These are phyloP conservation scores for Calonectria ilicicola DNA, from an alignment of 2,329 filamentous ascomycete genomes.

Conservation along the genomic window DNA sequence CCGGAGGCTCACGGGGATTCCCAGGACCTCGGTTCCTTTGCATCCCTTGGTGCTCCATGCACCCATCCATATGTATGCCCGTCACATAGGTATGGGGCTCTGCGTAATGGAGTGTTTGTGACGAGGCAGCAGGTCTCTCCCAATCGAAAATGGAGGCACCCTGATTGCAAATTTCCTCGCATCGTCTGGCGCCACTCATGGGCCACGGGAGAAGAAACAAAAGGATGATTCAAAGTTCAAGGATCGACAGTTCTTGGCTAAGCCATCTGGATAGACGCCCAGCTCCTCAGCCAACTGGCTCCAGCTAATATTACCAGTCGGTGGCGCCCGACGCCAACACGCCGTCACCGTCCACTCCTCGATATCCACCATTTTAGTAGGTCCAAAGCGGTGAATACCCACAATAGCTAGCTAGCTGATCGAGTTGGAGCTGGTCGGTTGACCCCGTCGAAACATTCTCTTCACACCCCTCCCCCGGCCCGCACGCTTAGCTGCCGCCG, in stretches of 20 bases:
- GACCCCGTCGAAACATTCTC: constrained; percentile 36
- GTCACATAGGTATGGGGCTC: constrained; percentile 9
- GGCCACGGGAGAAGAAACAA: constrained; percentile 24
- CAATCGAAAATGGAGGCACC: constrained; percentile 5
- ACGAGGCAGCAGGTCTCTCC: not conserved
- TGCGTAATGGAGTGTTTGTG: not conserved
- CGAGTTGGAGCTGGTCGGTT: constrained; percentile 29
- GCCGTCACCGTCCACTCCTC: constrained; percentile 39
- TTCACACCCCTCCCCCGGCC: constrained; percentile 40
- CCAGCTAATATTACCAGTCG: constrained; percentile 36
- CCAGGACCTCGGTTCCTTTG: not conserved
- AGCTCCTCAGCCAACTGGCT: constrained; percentile 29
- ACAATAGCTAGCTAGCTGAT: constrained; percentile 33
- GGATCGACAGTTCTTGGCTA: constrained; percentile 31
- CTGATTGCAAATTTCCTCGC: constrained; percentile 24
- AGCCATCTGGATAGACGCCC: constrained; percentile 34
- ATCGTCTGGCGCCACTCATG: constrained; percentile 10
- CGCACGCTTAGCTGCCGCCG: constrained; percentile 42
- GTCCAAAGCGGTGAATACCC: constrained; percentile 37
- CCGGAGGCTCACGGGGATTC: not conserved
- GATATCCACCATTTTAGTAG: constrained; percentile 39
- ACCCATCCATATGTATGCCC: not conserved
- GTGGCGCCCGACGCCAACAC: constrained; percentile 40
- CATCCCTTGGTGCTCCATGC: not conserved
- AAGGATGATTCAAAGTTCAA: constrained; percentile 13